Evolutionary conservation across 305 asterid species (phyloP).

Genomic region (Euphrasia arctica): DNA sequence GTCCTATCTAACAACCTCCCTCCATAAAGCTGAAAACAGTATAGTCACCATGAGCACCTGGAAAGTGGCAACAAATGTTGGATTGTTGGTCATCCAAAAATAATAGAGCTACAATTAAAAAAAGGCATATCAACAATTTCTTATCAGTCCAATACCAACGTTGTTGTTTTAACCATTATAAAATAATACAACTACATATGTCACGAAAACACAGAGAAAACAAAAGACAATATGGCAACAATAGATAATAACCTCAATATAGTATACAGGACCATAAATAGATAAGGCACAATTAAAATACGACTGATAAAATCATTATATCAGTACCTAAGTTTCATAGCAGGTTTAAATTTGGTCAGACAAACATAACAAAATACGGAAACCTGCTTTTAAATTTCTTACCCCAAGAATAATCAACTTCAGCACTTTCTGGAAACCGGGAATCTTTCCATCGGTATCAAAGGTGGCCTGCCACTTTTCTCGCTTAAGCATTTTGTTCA

Average conservation of each 20-base stretch:
- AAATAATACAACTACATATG: conserved; percentile 8
- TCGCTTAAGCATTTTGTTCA: conserved; percentile 93
- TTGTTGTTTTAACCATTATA: conserved; percentile 3
- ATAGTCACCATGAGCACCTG: conserved; percentile 9
- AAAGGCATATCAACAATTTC: conserved; percentile 9
- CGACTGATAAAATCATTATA: not conserved
- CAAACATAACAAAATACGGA: not conserved
- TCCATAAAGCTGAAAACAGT: not conserved
- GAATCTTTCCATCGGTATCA: conserved; percentile 81
- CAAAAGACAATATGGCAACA: not conserved
- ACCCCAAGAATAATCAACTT: conserved; percentile 94
- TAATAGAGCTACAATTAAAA: conserved; percentile 7
- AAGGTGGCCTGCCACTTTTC: conserved; percentile 96
- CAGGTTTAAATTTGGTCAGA: not conserved
- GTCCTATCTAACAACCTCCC: conserved; percentile 6
- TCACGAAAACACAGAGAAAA: not conserved
- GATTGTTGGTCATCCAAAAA: not conserved
- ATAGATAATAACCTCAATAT: conserved; percentile 7
- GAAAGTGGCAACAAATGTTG: not conserved
- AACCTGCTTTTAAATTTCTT: conserved; percentile 29
- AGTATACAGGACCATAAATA: conserved; percentile 17
- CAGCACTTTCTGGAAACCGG: conserved; percentile 79
- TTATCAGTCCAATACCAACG: not conserved
- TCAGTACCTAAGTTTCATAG: conserved; percentile 1
- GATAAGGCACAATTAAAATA: conserved; percentile 10